Percentiles rank a stretch among this genome's conserved stretches.
Evolutionary conservation across 768 basidiomycete species (phyloP).

Genomic region (Boletales sp.): DNA sequence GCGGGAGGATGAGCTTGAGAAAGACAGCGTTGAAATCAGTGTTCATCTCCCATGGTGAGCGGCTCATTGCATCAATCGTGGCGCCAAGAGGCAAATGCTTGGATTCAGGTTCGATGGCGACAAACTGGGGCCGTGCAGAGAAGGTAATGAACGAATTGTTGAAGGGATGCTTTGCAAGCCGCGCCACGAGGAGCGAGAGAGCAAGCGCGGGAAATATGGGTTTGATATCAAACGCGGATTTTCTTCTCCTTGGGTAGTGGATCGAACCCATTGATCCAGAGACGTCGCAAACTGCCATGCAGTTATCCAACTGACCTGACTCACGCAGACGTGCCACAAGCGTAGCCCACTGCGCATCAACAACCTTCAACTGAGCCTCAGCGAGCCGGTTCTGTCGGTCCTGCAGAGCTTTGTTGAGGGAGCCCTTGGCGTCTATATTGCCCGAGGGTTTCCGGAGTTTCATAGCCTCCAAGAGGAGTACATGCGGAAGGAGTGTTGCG

Average conservation of each 20-base stretch:
- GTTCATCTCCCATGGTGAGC: constrained; percentile 48
- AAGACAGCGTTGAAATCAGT: constrained; percentile 65
- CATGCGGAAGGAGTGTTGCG: constrained; percentile 64
- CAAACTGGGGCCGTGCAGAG: constrained; percentile 46
- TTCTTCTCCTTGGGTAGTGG: neutral
- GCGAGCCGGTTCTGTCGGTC: constrained; percentile 30
- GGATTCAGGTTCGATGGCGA: constrained; percentile 42
- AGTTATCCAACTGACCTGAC: constrained; percentile 54
- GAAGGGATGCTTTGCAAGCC: constrained; percentile 63
- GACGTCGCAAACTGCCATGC: constrained; percentile 69
- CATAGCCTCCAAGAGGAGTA: constrained; percentile 45
- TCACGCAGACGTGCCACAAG: constrained; percentile 52
- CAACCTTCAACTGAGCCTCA: constrained; percentile 39
- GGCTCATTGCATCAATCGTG: constrained; percentile 36
- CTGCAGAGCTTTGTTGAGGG: constrained; percentile 10
- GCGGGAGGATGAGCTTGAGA: constrained; percentile 55
- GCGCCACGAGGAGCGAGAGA: constrained; percentile 62
- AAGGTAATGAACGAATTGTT: constrained; percentile 67
- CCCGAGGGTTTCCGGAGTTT: neutral
- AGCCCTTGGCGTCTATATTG: neutral
- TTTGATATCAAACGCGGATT: constrained; percentile 10
- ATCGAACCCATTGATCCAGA: constrained; percentile 66
- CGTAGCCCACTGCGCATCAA: constrained; percentile 66
- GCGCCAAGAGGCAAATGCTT: constrained; percentile 28
- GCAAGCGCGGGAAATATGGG: constrained; percentile 64